Percentiles rank a stretch among this genome's conserved stretches.
These are phyloP conservation scores for Tritrichomonas musculus DNA, from an alignment of 208 protist species.

Conservation along the genomic window DNA sequence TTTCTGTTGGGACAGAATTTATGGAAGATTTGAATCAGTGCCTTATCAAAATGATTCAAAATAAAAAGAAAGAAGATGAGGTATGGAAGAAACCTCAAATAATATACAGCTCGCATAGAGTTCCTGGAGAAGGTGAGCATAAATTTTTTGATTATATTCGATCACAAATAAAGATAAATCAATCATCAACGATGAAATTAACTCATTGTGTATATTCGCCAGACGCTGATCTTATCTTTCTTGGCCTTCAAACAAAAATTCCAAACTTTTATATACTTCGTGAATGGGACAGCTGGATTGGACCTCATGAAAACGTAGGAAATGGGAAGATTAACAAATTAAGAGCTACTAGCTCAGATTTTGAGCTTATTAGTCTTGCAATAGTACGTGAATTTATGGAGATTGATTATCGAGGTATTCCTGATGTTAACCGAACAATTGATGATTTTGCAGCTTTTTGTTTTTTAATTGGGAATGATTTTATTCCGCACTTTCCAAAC, in stretches of 20 bases:
- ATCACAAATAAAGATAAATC: too few species aligned
- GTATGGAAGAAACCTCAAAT: background rate
- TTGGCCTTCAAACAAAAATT: background rate
- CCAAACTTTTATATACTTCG: background rate
- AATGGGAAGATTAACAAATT: background rate
- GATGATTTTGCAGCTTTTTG: background rate
- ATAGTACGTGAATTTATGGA: background rate
- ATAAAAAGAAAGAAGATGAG: background rate
- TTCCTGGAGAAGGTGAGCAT: conserved; percentile 16
- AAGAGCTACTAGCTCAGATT: background rate
- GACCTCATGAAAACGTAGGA: background rate
- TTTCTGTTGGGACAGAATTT: background rate
- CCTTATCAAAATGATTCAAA: background rate
- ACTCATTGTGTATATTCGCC: background rate
- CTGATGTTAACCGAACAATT: background rate
- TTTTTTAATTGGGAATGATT: conserved; percentile 12
- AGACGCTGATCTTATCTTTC: background rate
- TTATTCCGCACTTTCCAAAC: conserved; percentile 13
- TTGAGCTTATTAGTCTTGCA: background rate
- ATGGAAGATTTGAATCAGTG: background rate
- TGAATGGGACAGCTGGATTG: background rate
- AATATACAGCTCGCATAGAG: background rate
- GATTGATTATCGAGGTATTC: background rate
- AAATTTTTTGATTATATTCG: conserved; percentile 25
- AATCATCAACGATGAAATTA: too few species aligned